phyloP scores from a whole-genome alignment of 2,329 filamentous ascomycete species.

The Parastagonospora avenae region DNA sequence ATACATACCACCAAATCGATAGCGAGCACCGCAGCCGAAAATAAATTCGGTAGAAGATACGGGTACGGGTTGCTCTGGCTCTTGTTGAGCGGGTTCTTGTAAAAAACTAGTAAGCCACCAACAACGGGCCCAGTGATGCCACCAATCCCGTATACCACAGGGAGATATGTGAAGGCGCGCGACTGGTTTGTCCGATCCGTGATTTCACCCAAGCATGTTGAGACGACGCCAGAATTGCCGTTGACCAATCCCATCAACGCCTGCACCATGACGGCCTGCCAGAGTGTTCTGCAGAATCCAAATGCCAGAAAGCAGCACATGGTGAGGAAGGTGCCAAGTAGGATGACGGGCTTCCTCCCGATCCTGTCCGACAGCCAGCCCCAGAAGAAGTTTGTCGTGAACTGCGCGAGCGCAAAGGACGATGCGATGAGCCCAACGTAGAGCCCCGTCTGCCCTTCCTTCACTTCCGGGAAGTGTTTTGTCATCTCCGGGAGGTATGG shows the following conservation, averaged over 20 bases:
- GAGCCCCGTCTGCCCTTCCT: constrained; percentile 72
- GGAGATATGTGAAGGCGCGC: constrained; percentile 89
- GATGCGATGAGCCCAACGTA: constrained; percentile 92
- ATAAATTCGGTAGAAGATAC: constrained; percentile 82
- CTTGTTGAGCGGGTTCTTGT: constrained; percentile 60
- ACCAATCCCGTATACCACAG: constrained; percentile 93
- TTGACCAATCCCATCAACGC: constrained; percentile 91
- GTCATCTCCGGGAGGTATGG: constrained; percentile 96
- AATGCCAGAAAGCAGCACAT: constrained; percentile 83
- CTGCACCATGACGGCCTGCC: constrained; percentile 86
- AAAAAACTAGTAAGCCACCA: constrained; percentile 81
- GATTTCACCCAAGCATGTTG: constrained; percentile 91
- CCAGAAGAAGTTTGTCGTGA: constrained; percentile 91
- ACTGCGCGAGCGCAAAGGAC: constrained; percentile 88
- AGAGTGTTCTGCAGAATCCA: constrained; percentile 81
- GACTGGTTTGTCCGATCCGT: constrained; percentile 96
- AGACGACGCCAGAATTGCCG: constrained; percentile 92
- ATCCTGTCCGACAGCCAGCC: constrained; percentile 80
- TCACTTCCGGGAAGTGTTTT: constrained; percentile 79
- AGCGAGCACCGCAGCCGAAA: constrained; percentile 73
- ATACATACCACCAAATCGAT: constrained; percentile 74
- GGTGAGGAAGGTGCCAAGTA: constrained; percentile 82
- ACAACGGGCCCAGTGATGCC: constrained; percentile 90
- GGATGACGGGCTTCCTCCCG: constrained; percentile 80
- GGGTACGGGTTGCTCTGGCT: constrained; percentile 68